Evolutionary conservation across 73 alveolate genomes (phyloP).

Genomic region (Diophrys sp.): DNA sequence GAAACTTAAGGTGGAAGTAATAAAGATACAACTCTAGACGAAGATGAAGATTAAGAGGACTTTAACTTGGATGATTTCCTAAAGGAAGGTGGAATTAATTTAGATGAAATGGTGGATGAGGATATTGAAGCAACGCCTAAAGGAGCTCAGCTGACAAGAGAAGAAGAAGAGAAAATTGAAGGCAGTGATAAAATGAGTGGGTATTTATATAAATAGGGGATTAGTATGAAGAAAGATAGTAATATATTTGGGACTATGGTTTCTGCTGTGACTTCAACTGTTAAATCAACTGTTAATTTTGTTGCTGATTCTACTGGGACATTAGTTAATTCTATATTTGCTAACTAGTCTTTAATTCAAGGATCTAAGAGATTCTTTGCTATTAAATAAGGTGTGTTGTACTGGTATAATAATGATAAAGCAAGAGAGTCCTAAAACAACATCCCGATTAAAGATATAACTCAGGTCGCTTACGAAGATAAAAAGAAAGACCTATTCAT

Average conservation of each 20-base stretch:
- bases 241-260: constrained; percentile 45
- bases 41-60: constrained; percentile 29
- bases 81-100: constrained; percentile 57
- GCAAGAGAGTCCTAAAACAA: constrained; percentile 35
- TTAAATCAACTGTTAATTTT: neutral
- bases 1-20: constrained; percentile 2
- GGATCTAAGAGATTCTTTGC: constrained; percentile 41
- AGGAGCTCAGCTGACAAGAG: constrained; percentile 10
- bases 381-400: constrained; percentile 35
- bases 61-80: constrained; percentile 56
- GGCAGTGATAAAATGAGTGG: constrained; percentile 52
- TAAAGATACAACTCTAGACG: constrained; percentile 8
- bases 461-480: neutral
- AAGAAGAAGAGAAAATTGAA: constrained; percentile 16
- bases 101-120: constrained; percentile 22
- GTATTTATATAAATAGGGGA: constrained; percentile 32
- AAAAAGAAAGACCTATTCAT: neutral
- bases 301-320: neutral
- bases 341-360: neutral
- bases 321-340: neutral
- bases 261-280: constrained; percentile 13
- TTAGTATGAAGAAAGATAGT: constrained; percentile 22
- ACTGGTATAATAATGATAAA: constrained; percentile 45
- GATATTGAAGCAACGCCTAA: neutral
- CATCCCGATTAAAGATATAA: constrained; percentile 8